Evolutionary conservation across 2,329 filamentous ascomycete species (phyloP).

Genomic region (Colletotrichum scovillei): DNA sequence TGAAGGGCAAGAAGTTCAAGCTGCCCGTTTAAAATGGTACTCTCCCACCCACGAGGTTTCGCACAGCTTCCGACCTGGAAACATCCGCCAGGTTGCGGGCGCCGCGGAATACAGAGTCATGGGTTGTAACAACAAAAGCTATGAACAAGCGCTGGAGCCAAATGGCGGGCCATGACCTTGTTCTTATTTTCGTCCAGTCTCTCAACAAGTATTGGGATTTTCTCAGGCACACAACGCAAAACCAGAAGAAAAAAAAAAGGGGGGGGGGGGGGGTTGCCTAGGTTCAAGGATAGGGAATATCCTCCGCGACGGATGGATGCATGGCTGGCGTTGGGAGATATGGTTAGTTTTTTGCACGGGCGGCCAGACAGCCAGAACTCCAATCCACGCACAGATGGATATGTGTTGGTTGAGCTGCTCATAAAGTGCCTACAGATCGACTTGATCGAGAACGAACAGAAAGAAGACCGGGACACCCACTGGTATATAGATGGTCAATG

Average conservation of each 20-base stretch:
- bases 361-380: conserved; percentile 9
- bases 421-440: conserved; percentile 11
- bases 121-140: neutral
- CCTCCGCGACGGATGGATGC: conserved; percentile 28
- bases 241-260: neutral
- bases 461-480: conserved; percentile 17
- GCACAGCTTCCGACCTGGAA: neutral
- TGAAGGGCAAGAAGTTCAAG: conserved; percentile 91
- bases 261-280: neutral
- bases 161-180: conserved; percentile 6
- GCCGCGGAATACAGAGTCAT: conserved; percentile 1
- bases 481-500: conserved; percentile 35
- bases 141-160: neutral
- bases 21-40: conserved; percentile 74
- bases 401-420: conserved; percentile 25
- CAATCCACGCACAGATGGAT: conserved; percentile 8
- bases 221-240: neutral
- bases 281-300: conserved; percentile 26
- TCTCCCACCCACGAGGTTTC: neutral
- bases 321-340: conserved; percentile 35
- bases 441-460: conserved; percentile 6
- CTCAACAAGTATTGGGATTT: neutral
- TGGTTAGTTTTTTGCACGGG: conserved; percentile 33
- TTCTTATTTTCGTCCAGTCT: conserved; percentile 7
- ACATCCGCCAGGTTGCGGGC: neutral